A percentile compares a stretch with the other conserved stretches of the same genome.
phyloP scores from a whole-genome alignment of 345 rosid genomes.

The Combretum micranthum region DNA sequence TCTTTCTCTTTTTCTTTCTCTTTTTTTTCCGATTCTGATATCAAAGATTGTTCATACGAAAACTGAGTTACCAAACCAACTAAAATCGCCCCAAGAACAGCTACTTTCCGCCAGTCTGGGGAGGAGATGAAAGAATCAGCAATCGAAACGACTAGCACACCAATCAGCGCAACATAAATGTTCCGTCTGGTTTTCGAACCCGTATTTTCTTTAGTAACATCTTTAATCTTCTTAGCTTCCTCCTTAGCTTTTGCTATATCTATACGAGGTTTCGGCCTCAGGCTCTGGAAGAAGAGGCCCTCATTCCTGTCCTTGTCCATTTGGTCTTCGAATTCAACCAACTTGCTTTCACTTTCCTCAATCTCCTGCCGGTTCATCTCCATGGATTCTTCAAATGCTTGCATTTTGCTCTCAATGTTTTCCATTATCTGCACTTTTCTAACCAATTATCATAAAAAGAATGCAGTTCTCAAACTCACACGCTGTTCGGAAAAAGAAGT shows the following conservation, averaged over 20 bases:
- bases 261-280: constrained; percentile 40
- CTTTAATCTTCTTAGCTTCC: constrained; percentile 47
- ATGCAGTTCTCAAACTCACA: too few species aligned
- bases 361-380: constrained; percentile 54
- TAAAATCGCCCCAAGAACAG: constrained; percentile 78
- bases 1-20: constrained; percentile 20
- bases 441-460: too few species aligned
- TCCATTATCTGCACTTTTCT: constrained; percentile 59
- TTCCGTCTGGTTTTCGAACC: constrained; percentile 58
- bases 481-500: too few species aligned
- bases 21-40: constrained; percentile 39
- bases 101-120: constrained; percentile 78
- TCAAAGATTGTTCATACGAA: constrained; percentile 55
- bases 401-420: constrained; percentile 78
- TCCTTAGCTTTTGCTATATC: constrained; percentile 53
- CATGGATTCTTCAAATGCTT: constrained; percentile 77
- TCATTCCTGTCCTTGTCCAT: constrained; percentile 63
- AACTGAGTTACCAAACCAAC: constrained; percentile 63
- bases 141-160: constrained; percentile 35
- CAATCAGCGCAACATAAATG: constrained; percentile 64
- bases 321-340: constrained; percentile 66
- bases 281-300: constrained; percentile 83
- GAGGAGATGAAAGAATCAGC: constrained; percentile 54
- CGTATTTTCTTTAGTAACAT: constrained; percentile 36
- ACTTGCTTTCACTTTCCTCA: constrained; percentile 50